Evolutionary conservation across 805 yeast species (phyloP).

Genomic region (Saturnispora bothae): DNA sequence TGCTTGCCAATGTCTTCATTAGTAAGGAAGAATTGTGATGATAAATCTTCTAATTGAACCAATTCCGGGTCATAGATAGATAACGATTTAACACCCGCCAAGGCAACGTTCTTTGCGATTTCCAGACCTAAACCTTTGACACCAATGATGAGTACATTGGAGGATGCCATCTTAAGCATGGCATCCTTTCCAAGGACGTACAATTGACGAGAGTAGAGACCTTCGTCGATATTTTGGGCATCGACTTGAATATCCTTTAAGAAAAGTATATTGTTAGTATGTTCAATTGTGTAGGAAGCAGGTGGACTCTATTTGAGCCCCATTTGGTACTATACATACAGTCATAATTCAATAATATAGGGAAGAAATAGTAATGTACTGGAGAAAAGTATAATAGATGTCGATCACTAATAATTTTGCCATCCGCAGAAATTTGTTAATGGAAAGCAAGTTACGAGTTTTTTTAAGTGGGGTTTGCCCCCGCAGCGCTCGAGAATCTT

Average conservation of each 20-base stretch:
- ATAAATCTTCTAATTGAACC: conserved; percentile 59
- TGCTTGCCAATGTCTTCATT: conserved; percentile 65
- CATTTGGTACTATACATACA: too few relatives aligned
- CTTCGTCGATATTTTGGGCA: conserved; percentile 66
- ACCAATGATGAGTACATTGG: conserved; percentile 87
- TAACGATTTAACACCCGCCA: conserved; percentile 94
- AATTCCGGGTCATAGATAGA: conserved; percentile 74
- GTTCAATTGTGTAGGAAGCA: too few relatives aligned
- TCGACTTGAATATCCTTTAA: conserved; percentile 33
- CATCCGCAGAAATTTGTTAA: neutral
- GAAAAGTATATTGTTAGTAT: conserved; percentile 5
- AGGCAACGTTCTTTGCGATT: conserved; percentile 90
- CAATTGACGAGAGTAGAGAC: conserved; percentile 91
- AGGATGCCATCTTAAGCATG: conserved; percentile 90
- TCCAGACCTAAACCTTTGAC: conserved; percentile 89
- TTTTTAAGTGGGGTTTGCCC: too few relatives aligned
- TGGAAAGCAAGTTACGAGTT: too few relatives aligned
- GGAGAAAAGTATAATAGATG: neutral
- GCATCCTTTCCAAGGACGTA: conserved; percentile 97
- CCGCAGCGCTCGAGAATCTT: too few relatives aligned
- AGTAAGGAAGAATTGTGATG: conserved; percentile 78
- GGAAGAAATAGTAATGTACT: neutral
- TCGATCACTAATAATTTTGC: neutral
- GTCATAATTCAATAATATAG: neutral
- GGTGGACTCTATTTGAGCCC: too few relatives aligned